Evolutionary conservation across 352 stramenopile genomes (phyloP), one percentile per base, ranked within the genome.

Genomic region (Thalassiosira hispida): DNA sequence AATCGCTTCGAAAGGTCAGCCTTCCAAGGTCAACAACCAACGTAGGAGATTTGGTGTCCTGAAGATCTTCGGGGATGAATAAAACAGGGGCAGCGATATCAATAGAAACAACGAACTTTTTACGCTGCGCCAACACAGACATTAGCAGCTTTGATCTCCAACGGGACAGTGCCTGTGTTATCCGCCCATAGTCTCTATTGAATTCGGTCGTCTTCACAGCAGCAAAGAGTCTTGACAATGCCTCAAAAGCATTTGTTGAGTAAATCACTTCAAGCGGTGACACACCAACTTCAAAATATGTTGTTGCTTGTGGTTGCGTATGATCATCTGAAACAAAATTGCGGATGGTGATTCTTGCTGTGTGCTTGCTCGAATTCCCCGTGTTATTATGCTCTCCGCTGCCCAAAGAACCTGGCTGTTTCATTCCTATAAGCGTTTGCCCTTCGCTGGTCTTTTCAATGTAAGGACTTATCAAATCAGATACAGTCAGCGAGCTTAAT

Each of bases 241-340:
- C 77, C 74, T 91, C 82, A 63, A 87, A 78, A 23, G 83, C 77
- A 42, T 82, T 61, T 46, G 85, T 86, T 42, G 80, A 83, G 62
- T 91, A 93, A 18, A 89, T 74, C 40, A 91, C 72, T 79, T 93
- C 82, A 46, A 93, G 70, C 8, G 87, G 84, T 33, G 73, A 71
- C 31, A 93, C 55, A 29, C 67, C 63, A 14, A 89, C 44, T 16
- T 71, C 46, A 12, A 71, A 65, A 9, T 47, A 73, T 11, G 86
- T 89, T 18, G 67, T 73, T 29, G 66, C 25, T 40, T 65, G 55
- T 7, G 46, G 14, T 40, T 77, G 55, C 16, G 38, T 52, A 16
- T 52, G 35, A 57, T 64, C 25, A 53, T 38, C 60, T 2, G 44
- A 55, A 51, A 55, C 51, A 12, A 73, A 3, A 44, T 79, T 79